phyloP scores from a whole-genome alignment of 1,284 basidiomycete species.

The Rhodotorula sp. region DNA sequence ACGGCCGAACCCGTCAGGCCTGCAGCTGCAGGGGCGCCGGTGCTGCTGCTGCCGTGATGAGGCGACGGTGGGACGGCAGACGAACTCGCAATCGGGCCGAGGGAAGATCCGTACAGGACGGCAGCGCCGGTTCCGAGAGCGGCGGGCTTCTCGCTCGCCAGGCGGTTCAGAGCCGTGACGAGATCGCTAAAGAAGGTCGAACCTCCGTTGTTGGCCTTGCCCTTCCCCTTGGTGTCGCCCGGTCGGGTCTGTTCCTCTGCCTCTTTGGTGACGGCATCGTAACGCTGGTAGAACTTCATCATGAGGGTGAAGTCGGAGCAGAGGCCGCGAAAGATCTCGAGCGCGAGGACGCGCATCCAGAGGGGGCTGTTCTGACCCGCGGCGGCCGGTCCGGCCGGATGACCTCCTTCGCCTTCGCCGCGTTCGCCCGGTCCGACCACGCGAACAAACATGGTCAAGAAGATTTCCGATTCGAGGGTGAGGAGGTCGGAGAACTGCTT shows the following conservation, averaged over 20 bases:
- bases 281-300: slow-evolving; percentile 74
- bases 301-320: slow-evolving; percentile 81
- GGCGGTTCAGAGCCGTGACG: slow-evolving; percentile 73
- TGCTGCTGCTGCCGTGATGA: too few species aligned
- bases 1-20: slow-evolving; percentile 55
- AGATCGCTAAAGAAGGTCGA: slow-evolving; percentile 73
- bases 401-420: slow-evolving; percentile 48
- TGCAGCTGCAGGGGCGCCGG: neutral
- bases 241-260: neutral
- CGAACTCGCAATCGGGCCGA: slow-evolving; percentile 26
- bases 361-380: slow-evolving; percentile 52
- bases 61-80: neutral
- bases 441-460: slow-evolving; percentile 74
- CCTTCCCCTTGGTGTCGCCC: slow-evolving; percentile 3
- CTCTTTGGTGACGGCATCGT: slow-evolving; percentile 58
- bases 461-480: slow-evolving; percentile 75
- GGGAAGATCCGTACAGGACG: slow-evolving; percentile 51
- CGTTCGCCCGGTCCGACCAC: slow-evolving; percentile 68
- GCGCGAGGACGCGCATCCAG: slow-evolving; percentile 85
- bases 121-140: slow-evolving; percentile 69
- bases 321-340: slow-evolving; percentile 86
- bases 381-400: slow-evolving; percentile 33
- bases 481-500: slow-evolving; percentile 86
- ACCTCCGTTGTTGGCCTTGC: slow-evolving; percentile 4
- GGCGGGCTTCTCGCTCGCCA: slow-evolving; percentile 81